Evolutionary conservation across 164 flowering plant genomes (phyloP).

Genomic region (Stephania japonica): DNA sequence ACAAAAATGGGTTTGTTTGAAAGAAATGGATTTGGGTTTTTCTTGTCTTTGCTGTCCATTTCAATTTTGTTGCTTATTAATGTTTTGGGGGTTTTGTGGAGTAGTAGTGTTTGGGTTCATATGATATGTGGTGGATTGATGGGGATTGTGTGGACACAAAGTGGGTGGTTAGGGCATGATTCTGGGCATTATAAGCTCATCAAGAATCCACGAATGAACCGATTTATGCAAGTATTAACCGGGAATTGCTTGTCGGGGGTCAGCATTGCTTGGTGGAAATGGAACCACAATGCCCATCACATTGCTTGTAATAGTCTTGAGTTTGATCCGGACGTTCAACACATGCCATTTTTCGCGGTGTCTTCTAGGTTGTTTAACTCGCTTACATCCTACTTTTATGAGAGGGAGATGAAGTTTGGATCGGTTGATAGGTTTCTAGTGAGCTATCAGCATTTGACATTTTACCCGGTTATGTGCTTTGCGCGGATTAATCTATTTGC

Average conservation of each 20-base stretch:
- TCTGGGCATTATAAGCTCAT: conserved; percentile 55
- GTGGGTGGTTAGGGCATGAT: conserved; percentile 60
- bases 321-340: conserved; percentile 57
- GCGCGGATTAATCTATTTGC: conserved; percentile 47
- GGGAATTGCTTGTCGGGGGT: conserved; percentile 62
- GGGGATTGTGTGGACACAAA: conserved; percentile 54
- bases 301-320: conserved; percentile 52
- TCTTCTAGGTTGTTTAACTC: conserved; percentile 40
- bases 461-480: conserved; percentile 55
- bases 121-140: conserved; percentile 34
- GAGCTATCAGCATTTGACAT: conserved; percentile 60
- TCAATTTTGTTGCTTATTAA: conserved; percentile 20
- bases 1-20: conserved; percentile 59
- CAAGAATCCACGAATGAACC: conserved; percentile 27
- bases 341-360: conserved; percentile 56
- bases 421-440: conserved; percentile 37
- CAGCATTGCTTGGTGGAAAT: conserved; percentile 77
- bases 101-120: conserved; percentile 28
- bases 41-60: conserved; percentile 21
- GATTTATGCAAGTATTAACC: conserved; percentile 34
- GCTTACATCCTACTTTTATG: conserved; percentile 41
- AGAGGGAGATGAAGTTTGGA: conserved; percentile 43
- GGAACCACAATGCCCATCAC: conserved; percentile 69
- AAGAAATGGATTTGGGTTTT: conserved; percentile 48
- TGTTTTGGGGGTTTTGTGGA: conserved; percentile 38